These are phyloP conservation scores for Gyromitra esculenta DNA, from an alignment of 2,329 filamentous ascomycete genomes.

Conservation along the genomic window DNA sequence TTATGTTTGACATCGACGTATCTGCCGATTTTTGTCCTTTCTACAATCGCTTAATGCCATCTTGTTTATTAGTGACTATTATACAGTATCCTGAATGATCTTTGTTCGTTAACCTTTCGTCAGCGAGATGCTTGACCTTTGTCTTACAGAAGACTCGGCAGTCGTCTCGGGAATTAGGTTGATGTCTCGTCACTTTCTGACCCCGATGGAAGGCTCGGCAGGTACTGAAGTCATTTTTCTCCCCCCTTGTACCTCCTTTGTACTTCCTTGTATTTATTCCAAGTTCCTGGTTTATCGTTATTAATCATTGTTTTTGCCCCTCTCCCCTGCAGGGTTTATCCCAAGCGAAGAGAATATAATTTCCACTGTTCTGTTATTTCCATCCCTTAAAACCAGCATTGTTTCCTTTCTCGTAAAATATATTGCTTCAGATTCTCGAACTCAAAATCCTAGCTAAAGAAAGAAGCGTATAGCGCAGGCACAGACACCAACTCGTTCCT, in stretches of 20 bases:
- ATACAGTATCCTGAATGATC: not conserved
- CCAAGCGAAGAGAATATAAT: not conserved
- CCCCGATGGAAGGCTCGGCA: not conserved
- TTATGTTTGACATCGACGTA: conserved; percentile 10
- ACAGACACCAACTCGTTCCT: not conserved
- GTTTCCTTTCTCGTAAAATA: not conserved
- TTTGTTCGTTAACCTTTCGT: not conserved
- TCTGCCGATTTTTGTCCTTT: not conserved
- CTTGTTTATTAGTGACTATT: not conserved
- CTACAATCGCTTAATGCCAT: not conserved
- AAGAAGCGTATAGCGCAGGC: not conserved
- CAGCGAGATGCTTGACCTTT: not conserved
- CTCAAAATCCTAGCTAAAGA: not conserved
- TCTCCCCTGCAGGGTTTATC: not conserved
- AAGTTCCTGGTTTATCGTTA: not conserved
- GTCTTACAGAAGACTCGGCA: conserved; percentile 2
- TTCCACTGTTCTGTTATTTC: not conserved
- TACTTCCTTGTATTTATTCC: not conserved
- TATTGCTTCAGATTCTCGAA: not conserved
- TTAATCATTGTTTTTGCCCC: not conserved
- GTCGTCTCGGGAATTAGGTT: not conserved
- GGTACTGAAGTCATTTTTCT: not conserved
- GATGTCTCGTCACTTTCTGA: not conserved
- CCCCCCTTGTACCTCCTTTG: not conserved
- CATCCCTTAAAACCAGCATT: not conserved